Conservation (phyloP, 495 filamentous ascomycete genomes). For the Penicillium herquei region DNA sequence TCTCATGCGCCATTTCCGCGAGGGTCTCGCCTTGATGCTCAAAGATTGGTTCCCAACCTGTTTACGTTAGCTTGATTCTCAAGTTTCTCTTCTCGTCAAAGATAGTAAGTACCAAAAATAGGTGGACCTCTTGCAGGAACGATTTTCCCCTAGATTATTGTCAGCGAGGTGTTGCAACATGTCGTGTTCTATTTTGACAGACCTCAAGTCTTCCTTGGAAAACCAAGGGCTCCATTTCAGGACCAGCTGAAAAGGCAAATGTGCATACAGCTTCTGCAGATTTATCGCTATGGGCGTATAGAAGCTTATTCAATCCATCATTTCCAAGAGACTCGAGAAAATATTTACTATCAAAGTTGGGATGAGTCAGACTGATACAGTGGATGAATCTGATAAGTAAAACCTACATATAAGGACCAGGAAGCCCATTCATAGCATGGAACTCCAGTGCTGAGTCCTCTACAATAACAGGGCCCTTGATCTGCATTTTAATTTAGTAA, state of each 20-base stretch:
- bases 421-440: conserved; percentile 73
- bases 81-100: neutral
- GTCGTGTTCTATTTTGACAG: neutral
- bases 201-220: conserved; percentile 74
- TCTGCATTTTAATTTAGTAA: conserved; percentile 34
- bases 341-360: conserved; percentile 64
- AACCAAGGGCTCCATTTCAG: conserved; percentile 68
- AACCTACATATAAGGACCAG: conserved; percentile 85
- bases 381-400: neutral
- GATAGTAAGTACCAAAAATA: conserved; percentile 57
- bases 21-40: conserved; percentile 87
- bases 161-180: conserved; percentile 1
- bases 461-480: conserved; percentile 83
- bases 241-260: conserved; percentile 78
- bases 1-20: conserved; percentile 82
- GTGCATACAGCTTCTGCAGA: conserved; percentile 86
- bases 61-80: neutral
- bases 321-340: conserved; percentile 77
- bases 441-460: conserved; percentile 91
- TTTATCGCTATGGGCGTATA: conserved; percentile 79
- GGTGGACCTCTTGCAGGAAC: conserved; percentile 49
- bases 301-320: conserved; percentile 74
- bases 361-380: neutral
- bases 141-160: conserved; percentile 47
- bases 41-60: conserved; percentile 88